Conservation (phyloP, 148 eudicot genomes). For the Silene conica region DNA sequence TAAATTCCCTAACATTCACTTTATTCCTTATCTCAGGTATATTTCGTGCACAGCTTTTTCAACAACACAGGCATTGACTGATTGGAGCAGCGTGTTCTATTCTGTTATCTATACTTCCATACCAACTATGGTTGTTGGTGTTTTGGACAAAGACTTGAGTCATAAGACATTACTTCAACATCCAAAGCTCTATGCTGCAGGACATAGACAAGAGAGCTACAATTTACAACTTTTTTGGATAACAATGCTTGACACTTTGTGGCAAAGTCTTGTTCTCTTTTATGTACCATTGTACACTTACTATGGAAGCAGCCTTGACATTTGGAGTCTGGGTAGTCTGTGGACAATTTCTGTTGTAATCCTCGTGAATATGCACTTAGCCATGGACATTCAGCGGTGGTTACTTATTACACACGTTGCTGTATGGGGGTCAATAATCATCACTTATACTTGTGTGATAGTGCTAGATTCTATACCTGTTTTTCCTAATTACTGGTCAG, state of each 20-base stretch:
- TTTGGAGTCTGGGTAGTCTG: constrained; percentile 87
- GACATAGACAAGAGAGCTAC: constrained; percentile 87
- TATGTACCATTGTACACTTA: constrained; percentile 65
- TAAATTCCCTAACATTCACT: not conserved
- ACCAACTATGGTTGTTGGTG: constrained; percentile 85
- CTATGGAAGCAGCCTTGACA: constrained; percentile 62
- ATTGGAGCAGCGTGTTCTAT: constrained; percentile 94
- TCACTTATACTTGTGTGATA: constrained; percentile 66
- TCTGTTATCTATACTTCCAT: constrained; percentile 81
- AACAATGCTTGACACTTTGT: constrained; percentile 87
- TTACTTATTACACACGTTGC: constrained; percentile 55
- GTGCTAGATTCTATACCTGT: constrained; percentile 75
- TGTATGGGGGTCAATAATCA: constrained; percentile 77
- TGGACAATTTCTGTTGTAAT: constrained; percentile 94
- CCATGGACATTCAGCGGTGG: constrained; percentile 93
- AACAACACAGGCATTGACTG: constrained; percentile 81
- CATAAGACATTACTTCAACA: constrained; percentile 66
- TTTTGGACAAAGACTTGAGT: constrained; percentile 87
- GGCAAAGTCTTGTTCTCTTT: constrained; percentile 94
- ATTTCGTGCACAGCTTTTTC: constrained; percentile 78
- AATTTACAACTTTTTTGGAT: constrained; percentile 75
- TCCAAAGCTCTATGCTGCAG: constrained; percentile 83
- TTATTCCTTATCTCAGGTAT: constrained; percentile 47
- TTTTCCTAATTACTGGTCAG: constrained; percentile 81
- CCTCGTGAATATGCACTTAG: constrained; percentile 83